Base-by-base conservation (phyloP, 495 filamentous ascomycete species). In the Daldinia loculata region DNA sequence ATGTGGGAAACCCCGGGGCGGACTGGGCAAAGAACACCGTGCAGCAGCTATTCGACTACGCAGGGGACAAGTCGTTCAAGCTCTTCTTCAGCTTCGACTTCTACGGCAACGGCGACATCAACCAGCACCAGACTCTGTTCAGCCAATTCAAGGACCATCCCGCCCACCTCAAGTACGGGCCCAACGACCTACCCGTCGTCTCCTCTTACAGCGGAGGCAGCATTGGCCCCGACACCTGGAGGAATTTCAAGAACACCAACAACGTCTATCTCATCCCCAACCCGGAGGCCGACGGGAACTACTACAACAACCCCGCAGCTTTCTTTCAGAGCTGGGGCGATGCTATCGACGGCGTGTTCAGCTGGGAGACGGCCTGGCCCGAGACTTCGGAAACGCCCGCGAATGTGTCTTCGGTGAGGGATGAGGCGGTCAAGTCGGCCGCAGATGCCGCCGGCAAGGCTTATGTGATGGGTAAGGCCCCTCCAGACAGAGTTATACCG, bases 61-160 rank as follows among this genome's bases (percentile, higher is more conserved):
- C 79, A 8, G 53, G 48, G 6, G 53, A 34, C 48, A 61, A 65
- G 43, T 63, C 68, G 30, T 81, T 83, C 65, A 79, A 78, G 71
- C 75, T 81, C 4, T 79, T 83, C 70, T 80, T 83, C 61, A 79
- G 76, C 34, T 82, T 81, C 56, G 80, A 81, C 64, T 79, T 80
- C 53, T 73, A 68, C 58, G 75, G 69, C 29, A 75, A 70, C 17
- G 77, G 56, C 8, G 65, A 74, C 60, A 75, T 77, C 29, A 38
- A 38, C 22, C 62, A 62, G 14, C 77, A 80, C 58, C 76, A 61
- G 34, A 38, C 41, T 26, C 73, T 79, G 26, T 74, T 79, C 53
- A 22, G 11, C 38, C 58, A 70, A 8, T 81, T 77, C 61, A 71
- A 67, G 12, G 61, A 67, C 27, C 69, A 74, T 30, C 4, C 53